A percentile compares a stretch with the other conserved stretches of the same genome.
These are phyloP conservation scores for Wickerhamomyces kurtzmanii DNA, from an alignment of 805 yeast species.

Conservation along the genomic window DNA sequence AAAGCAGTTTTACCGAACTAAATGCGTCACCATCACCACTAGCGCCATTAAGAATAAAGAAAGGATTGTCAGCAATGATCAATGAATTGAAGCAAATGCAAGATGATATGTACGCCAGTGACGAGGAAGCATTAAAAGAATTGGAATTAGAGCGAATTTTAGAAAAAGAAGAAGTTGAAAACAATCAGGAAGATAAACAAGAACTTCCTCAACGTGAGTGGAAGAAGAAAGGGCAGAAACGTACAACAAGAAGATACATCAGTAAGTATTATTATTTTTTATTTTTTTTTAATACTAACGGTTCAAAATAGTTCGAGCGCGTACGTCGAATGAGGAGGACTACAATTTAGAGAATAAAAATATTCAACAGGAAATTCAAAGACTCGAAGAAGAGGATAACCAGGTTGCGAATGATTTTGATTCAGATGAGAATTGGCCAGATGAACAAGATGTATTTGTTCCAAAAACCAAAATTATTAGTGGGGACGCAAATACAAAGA, in stretches of 20 bases:
- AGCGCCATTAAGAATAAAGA: slow-evolving; percentile 15
- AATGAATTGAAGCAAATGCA: slow-evolving; percentile 32
- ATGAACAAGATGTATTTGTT: slow-evolving; percentile 8
- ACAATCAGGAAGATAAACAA: slow-evolving; percentile 1
- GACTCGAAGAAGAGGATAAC: slow-evolving; percentile 7
- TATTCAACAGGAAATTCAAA: slow-evolving; percentile 1
- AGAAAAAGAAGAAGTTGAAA: slow-evolving; percentile 9
- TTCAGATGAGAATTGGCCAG: slow-evolving; percentile 7
- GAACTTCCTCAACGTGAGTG: slow-evolving; percentile 17
- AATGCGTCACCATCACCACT: slow-evolving; percentile 19
- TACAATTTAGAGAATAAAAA: neutral
- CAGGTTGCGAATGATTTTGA: slow-evolving; percentile 13
- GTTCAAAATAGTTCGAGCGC: too few relatives aligned
- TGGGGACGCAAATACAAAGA: slow-evolving; percentile 1
- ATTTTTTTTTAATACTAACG: neutral
- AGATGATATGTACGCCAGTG: slow-evolving; percentile 7
- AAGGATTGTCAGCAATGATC: slow-evolving; percentile 34
- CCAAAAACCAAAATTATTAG: slow-evolving; percentile 3
- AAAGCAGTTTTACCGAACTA: neutral
- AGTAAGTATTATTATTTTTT: slow-evolving; percentile 5
- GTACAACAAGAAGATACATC: slow-evolving; percentile 19
- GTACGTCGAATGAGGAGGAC: too few relatives aligned
- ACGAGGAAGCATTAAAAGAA: neutral
- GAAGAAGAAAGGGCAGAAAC: slow-evolving; percentile 24
- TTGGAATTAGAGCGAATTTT: neutral